Conservation (phyloP, 208 protist genomes). For the Acanthamoeba royreba region DNA sequence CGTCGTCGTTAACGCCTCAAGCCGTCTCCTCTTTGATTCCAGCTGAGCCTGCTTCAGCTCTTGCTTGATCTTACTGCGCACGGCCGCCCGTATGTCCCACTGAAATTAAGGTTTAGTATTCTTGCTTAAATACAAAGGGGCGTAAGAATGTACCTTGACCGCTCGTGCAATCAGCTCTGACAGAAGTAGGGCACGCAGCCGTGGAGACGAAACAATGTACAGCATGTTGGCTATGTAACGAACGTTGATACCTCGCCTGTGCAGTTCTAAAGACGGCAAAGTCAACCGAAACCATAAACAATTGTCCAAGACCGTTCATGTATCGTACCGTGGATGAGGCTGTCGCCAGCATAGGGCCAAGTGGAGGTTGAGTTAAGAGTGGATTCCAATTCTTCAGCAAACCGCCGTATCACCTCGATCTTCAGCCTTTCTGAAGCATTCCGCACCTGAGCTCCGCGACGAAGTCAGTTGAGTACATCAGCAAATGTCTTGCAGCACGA, state of each 20-base stretch:
- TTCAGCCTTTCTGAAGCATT: not conserved
- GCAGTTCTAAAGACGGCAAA: not conserved
- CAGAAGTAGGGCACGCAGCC: not conserved
- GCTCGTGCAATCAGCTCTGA: not conserved
- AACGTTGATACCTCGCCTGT: constrained; percentile 17
- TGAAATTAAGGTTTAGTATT: not conserved
- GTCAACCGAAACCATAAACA: not conserved
- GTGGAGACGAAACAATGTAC: not conserved
- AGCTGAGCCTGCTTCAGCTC: not conserved
- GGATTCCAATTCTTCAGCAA: not conserved
- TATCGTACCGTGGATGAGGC: not conserved
- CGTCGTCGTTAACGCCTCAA: not conserved
- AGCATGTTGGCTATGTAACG: not conserved
- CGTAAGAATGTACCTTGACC: not conserved
- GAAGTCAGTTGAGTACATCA: not conserved
- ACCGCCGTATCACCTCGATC: not conserved
- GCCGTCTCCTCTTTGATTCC: not conserved
- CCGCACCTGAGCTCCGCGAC: not conserved
- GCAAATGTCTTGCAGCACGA: not conserved
- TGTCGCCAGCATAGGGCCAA: not conserved
- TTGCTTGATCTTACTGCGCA: not conserved
- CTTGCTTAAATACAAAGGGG: not conserved
- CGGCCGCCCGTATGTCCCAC: not conserved
- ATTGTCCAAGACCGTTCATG: no score
- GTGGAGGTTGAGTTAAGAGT: not conserved